phyloP scores from a whole-genome alignment of 1,139 yeast genomes.

The Saccharomyces hybrid region DNA sequence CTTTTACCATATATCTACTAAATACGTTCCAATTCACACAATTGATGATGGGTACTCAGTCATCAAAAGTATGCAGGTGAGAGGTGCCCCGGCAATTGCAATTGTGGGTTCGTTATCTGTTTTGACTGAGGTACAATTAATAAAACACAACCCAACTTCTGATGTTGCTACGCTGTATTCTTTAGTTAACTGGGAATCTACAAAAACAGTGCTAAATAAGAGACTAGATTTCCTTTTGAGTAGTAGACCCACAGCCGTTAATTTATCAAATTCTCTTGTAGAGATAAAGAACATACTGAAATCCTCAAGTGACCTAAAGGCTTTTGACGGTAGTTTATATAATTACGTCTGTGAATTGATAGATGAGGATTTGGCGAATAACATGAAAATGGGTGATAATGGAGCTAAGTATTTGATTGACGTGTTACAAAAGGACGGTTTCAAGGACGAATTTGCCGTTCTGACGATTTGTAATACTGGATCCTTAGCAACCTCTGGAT shows the following conservation, averaged over 20 bases:
- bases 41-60: constrained; percentile 73
- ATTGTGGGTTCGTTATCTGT: constrained; percentile 84
- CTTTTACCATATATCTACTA: constrained; percentile 70
- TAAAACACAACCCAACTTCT: constrained; percentile 20
- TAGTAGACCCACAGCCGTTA: constrained; percentile 94
- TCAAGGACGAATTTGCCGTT: constrained; percentile 63
- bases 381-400: constrained; percentile 66
- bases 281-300: constrained; percentile 43
- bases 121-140: constrained; percentile 52
- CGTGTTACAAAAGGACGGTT: constrained; percentile 41
- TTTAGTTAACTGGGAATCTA: constrained; percentile 22
- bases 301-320: constrained; percentile 22
- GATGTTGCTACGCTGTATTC: constrained; percentile 32
- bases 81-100: constrained; percentile 99
- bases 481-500: constrained; percentile 92
- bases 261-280: constrained; percentile 68
- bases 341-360: constrained; percentile 53
- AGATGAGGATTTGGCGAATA: constrained; percentile 69
- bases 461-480: constrained; percentile 84
- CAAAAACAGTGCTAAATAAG: constrained; percentile 33
- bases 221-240: constrained; percentile 59
- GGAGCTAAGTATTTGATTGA: constrained; percentile 65
- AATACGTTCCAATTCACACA: constrained; percentile 50
- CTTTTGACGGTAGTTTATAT: constrained; percentile 37
- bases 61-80: constrained; percentile 82